Base-by-base conservation (phyloP, 352 stramenopile species). In the Phytophthora ramorum region DNA sequence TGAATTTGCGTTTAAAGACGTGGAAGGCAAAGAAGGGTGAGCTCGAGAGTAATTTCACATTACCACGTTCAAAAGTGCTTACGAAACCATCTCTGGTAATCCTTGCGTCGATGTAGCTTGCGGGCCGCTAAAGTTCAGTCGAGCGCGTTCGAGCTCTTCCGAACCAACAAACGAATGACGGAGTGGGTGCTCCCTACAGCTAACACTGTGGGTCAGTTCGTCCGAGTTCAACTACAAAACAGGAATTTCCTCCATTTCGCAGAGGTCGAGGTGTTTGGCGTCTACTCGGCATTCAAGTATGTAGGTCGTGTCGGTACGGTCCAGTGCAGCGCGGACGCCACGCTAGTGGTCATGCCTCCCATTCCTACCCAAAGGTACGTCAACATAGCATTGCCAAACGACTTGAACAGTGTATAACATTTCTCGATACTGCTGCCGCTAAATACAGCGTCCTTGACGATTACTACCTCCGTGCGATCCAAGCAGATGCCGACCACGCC, bases 211-310 rank as follows among this genome's bases (percentile, higher is more conserved):
- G 93, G 88, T 4, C 79, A 96, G 69, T 91, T 81, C 51, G 55
- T 91, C 4, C 81, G 85, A n/a, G 73, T 98, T 10, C 95, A 98
- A 63, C 63, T 98, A 4, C 87, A 98, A 66, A 78, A 66, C 38
- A 93, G 79, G 48, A 91, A 93, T 58, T 98, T 97, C 55, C 69
- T 98, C 51, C 92, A 98, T 68, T 75, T 98, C 51, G 91, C 91
- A 22, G 70, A 94, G 65, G 69, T 98, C 16, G 84, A 98, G 66
- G 92, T 98, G 9, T 97, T 97, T 64, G 95, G 93, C 12, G 91
- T 94, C 5, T 93, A 91, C 72, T 91, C 90, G 17, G 78, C 85
- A 5, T 87, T 90, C 62, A 86, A 88, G 45, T 93, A 87, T 47
- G 81, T 97, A 2, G 95, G 93, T 6, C 81, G 82, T 12, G 90